Base-by-base conservation (phyloP, 495 filamentous ascomycete species). In the Penicillium pancosmium region DNA sequence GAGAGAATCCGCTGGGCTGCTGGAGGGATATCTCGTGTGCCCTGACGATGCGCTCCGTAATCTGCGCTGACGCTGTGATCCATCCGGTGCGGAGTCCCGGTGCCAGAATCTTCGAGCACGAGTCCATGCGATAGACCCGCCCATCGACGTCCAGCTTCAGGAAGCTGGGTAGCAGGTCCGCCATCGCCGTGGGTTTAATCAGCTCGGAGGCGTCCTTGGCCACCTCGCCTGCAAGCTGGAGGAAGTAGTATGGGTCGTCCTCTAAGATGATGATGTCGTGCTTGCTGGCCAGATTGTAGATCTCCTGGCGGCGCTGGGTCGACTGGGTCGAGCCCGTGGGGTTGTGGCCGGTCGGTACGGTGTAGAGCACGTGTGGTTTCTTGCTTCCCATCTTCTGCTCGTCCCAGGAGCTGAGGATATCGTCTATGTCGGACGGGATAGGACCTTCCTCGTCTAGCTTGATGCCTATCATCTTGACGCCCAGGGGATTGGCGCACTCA, bases 181-280 rank as follows among this genome's bases (percentile, higher is more conserved):
- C 8, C 4, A 11, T 23, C 52, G 19, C 11, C 27, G 11, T 12
- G 27, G 13, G 11, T 18, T 48, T 18, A 4, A 23, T 43, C n/a
- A n/a, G n/a, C n/a, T n/a, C n/a, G 12, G 25, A 6, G 12, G 11
- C 5, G 33, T 16, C 40, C n/a, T 43, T 43, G 4, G 6, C 7
- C 73, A 93, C 94, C 10, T 21, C 35, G n/a, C n/a, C n/a, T 15
- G 50, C 33, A 11, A 60, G 33, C 27, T 64, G 61, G 16, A 64
- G 13, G 34, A 41, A 60, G 50, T 64, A 98, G 74, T 97, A 97
- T 12, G 93, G 93, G 69, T 98, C 93, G 68, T 98, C 93, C 74
- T 98, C 93, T 52, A 98, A 67, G 68, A 98, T 93, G 68, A 84
- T 89, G 40, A 98, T 58, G 67, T 96, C 91, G 68, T 96, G 90